Conservation (phyloP, 2,329 filamentous ascomycete species). For the Emydomyces testavorans region DNA sequence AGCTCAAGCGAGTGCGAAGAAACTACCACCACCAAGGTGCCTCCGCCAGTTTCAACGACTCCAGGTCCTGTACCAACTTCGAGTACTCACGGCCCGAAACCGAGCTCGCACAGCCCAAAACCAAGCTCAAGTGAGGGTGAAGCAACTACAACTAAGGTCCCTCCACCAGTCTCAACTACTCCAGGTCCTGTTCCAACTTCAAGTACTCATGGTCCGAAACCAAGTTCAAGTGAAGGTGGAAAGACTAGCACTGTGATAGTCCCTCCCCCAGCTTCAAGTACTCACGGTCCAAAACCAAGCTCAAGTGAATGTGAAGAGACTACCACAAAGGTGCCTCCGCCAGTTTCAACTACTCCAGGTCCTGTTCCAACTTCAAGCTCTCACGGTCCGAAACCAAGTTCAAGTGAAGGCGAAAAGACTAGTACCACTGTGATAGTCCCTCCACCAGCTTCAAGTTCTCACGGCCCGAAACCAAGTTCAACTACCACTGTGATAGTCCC, state of each 20-base stretch:
- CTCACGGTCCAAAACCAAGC: background rate
- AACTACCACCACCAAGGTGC: slow-evolving; percentile 5
- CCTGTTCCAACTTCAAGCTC: background rate
- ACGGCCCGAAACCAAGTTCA: background rate
- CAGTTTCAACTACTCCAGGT: background rate
- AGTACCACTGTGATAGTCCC: background rate
- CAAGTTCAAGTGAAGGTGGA: slow-evolving; percentile 5
- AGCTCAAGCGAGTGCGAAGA: slow-evolving; percentile 7
- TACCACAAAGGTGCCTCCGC: background rate
- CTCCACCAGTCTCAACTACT: background rate
- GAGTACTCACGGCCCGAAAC: background rate
- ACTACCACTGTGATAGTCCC: background rate
- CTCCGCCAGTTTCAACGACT: background rate
- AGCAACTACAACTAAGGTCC: background rate
- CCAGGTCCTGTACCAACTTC: background rate
- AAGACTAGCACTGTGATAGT: slow-evolving; percentile 6
- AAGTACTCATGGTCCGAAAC: background rate
- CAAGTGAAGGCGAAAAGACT: slow-evolving; percentile 7
- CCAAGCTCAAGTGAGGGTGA: slow-evolving; percentile 7
- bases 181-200: background rate
- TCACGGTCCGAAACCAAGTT: background rate
- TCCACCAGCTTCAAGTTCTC: background rate
- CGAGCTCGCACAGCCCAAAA: background rate
- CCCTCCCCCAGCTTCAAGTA: background rate
- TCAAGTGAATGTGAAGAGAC: slow-evolving; percentile 3